Percentiles rank a stretch among this genome's conserved stretches.
phyloP scores from a whole-genome alignment of 1,284 basidiomycete species.

The Rhodotorula sp. region DNA sequence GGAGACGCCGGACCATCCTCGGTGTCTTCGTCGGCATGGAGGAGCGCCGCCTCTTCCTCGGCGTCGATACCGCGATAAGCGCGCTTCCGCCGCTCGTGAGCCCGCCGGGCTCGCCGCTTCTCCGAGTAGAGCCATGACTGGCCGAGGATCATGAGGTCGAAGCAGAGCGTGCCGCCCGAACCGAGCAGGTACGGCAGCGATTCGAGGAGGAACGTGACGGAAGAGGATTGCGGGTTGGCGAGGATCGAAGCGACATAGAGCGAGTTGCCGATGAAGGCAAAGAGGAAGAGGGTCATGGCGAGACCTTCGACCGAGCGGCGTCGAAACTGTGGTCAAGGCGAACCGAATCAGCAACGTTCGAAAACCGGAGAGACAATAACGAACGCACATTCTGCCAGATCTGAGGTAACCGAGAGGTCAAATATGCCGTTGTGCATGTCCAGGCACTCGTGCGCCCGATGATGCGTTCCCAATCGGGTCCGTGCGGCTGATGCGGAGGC shows the following conservation, averaged over 20 bases:
- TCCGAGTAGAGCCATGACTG: conserved; percentile 59
- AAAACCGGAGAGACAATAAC: too few species aligned
- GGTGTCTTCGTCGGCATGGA: conserved; percentile 4
- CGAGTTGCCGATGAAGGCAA: conserved; percentile 84
- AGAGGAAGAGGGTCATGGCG: conserved; percentile 86
- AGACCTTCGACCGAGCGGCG: conserved; percentile 91
- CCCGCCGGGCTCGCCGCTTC: conserved; percentile 11
- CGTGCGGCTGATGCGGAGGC: neutral
- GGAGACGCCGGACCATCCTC: neutral
- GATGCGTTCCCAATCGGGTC: conserved; percentile 53
- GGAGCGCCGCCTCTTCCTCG: conserved; percentile 22
- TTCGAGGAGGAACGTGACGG: conserved; percentile 34
- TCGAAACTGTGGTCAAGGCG: conserved; percentile 60
- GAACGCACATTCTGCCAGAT: conserved; percentile 92
- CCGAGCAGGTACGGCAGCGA: conserved; percentile 38
- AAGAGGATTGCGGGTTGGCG: conserved; percentile 53
- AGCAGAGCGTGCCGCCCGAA: conserved; percentile 49
- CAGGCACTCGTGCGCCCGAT: conserved; percentile 87
- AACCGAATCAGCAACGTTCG: neutral
- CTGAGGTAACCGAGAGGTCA: conserved; percentile 86
- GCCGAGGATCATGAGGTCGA: conserved; percentile 78
- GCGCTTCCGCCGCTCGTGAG: conserved; percentile 8
- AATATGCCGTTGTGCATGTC: conserved; percentile 83
- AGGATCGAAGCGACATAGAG: conserved; percentile 78
- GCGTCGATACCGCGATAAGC: conserved; percentile 2